A percentile compares a stretch with the other conserved stretches of the same genome.
Evolutionary conservation across 169 alveolate species (phyloP).

Genomic region (Eimeria tenella): DNA sequence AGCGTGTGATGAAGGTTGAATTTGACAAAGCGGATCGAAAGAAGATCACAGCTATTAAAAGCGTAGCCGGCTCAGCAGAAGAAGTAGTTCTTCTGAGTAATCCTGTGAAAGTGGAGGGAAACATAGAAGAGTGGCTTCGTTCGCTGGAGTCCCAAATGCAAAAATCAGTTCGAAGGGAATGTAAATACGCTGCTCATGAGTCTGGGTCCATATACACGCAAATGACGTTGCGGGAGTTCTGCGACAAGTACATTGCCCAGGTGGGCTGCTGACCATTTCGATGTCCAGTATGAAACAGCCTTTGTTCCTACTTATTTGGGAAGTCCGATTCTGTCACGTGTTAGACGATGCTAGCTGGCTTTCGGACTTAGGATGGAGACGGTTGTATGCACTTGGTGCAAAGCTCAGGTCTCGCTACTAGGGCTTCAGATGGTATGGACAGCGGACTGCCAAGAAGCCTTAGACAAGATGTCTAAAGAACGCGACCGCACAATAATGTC

Average conservation of each 20-base stretch:
- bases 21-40: slow-evolving; percentile 89
- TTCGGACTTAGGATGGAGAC: not conserved
- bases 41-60: slow-evolving; percentile 88
- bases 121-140: slow-evolving; percentile 97
- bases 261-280: slow-evolving; percentile 73
- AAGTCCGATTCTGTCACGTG: not conserved
- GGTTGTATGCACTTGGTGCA: not conserved
- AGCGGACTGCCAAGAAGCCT: slow-evolving; percentile 94
- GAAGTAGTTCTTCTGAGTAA: slow-evolving; percentile 93
- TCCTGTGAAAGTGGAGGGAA: slow-evolving; percentile 97
- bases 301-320: not conserved
- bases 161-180: slow-evolving; percentile 90
- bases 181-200: slow-evolving; percentile 89
- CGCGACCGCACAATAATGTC: slow-evolving; percentile 86
- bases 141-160: slow-evolving; percentile 95
- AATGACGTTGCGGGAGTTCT: slow-evolving; percentile 92
- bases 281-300: no score
- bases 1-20: slow-evolving; percentile 62
- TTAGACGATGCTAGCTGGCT: not conserved
- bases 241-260: slow-evolving; percentile 94
- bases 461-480: slow-evolving; percentile 92
- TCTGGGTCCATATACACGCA: slow-evolving; percentile 88
- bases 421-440: slow-evolving; percentile 97
- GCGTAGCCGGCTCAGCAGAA: slow-evolving; percentile 88
- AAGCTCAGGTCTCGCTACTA: slow-evolving; percentile 80